A percentile compares a stretch with the other conserved stretches of the same genome.
These are phyloP conservation scores for Ceratocystis smalleyi DNA, from an alignment of 2,329 filamentous ascomycete species.

Conservation along the genomic window DNA sequence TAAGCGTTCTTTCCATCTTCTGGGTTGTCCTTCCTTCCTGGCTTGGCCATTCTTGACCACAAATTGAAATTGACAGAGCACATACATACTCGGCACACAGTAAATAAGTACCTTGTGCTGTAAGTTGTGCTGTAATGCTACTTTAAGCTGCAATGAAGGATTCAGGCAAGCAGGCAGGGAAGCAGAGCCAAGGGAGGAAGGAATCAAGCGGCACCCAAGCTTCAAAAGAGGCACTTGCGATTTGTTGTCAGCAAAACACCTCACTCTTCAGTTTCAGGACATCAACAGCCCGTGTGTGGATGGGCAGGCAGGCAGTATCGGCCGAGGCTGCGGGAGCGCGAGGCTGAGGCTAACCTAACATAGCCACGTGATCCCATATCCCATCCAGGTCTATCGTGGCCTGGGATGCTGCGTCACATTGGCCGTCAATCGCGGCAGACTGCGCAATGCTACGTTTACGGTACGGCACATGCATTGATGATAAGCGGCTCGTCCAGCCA, in stretches of 20 bases:
- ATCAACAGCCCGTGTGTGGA: not conserved
- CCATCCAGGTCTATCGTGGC: no score
- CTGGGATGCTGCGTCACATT: not conserved
- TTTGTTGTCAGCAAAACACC: not conserved
- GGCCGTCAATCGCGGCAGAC: no score
- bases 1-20: not conserved
- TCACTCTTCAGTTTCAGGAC: not conserved
- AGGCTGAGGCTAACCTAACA: no score
- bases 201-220: not conserved
- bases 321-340: no score
- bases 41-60: not conserved
- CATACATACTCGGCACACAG: not conserved
- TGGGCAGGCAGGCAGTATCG: not conserved
- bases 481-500: not conserved
- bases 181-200: not conserved
- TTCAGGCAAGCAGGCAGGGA: not conserved
- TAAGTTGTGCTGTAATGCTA: not conserved
- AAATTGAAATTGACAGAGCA: no score
- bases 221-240: conserved; percentile 6
- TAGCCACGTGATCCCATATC: no score
- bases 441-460: no score
- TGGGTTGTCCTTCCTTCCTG: not conserved
- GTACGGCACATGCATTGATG: not conserved
- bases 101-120: not conserved
- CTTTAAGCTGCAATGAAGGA: conserved; percentile 1